Evolutionary conservation across 352 stramenopile species (phyloP), one percentile per base, ranked within the genome.

Genomic region (Globisporangium barbulae): DNA sequence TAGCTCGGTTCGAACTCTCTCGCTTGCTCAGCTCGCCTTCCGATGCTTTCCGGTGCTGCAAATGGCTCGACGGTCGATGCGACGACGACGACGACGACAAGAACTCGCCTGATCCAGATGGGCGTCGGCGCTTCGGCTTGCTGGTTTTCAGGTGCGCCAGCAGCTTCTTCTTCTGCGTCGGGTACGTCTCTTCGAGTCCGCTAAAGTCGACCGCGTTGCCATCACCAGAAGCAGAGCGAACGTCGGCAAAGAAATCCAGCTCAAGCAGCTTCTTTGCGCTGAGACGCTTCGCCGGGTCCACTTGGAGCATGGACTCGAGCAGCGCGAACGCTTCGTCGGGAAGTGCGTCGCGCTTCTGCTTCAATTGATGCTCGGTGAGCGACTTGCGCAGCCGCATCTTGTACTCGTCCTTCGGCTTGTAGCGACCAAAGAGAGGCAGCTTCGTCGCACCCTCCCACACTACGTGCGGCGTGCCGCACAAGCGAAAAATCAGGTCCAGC

Each of bases 331-430:
- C 81, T 25, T 84, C 80, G 2, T 81, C 74, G 0, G 79, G 75
- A 12, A 96, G 78, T 12, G 10, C 52, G 9, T 79, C 69, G 35
- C 72, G 73, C 58, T 88, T 85, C 15, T 77, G 68, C 33, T 80
- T 71, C 37, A 82, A 71, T 15, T 44, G 35, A 10, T 28, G 15
- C 64, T 93, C 84, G 5, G 80, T n/a, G n/a, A 96, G 60, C 7
- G 85, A 90, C 72, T 94, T 96, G 55, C 78, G 76, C 7, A 96
- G 65, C 9, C 87, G 83, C 72, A 81, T 82, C 61, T 86, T 87
- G 70, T 82, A 91, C 59, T 94, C 86, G 48, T 81, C 64, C 69
- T 92, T 94, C 10, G 84, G 84, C 9, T 79, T 82, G 55, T 81
- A 86, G 0, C 53, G 53, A 5, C 59, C 70, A 63, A 83, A 94